Evolutionary conservation across 805 yeast genomes (phyloP).

Genomic region (Wickerhamiella spandovensis): DNA sequence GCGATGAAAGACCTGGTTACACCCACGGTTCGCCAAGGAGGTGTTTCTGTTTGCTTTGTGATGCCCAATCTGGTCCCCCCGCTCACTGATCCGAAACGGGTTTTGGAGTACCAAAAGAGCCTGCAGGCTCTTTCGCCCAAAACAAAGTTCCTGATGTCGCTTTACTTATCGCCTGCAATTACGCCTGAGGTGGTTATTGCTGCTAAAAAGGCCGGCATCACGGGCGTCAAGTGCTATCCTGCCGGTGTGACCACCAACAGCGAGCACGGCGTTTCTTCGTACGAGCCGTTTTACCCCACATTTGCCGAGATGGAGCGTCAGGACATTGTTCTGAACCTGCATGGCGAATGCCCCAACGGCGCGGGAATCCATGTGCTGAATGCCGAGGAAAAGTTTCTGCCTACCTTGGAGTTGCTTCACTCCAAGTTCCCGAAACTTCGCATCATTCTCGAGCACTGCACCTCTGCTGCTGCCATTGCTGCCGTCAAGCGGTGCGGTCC

Average conservation of each 20-base stretch:
- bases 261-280: slow-evolving; percentile 79
- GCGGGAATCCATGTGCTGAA: slow-evolving; percentile 78
- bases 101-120: slow-evolving; percentile 49
- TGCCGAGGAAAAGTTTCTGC: slow-evolving; percentile 87
- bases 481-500: slow-evolving; percentile 57
- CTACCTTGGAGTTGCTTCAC: slow-evolving; percentile 72
- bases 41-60: slow-evolving; percentile 77
- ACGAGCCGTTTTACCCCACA: slow-evolving; percentile 74
- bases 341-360: slow-evolving; percentile 84
- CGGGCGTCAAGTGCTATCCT: slow-evolving; percentile 94
- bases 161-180: slow-evolving; percentile 62
- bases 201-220: slow-evolving; percentile 58
- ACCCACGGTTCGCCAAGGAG: slow-evolving; percentile 84
- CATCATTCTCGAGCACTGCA: slow-evolving; percentile 88
- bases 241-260: slow-evolving; percentile 99
- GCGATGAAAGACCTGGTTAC: slow-evolving; percentile 82
- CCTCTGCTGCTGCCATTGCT: slow-evolving; percentile 77
- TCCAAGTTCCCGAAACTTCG: slow-evolving; percentile 71
- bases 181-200: slow-evolving; percentile 75
- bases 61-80: slow-evolving; percentile 98
- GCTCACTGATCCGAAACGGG: slow-evolving; percentile 61
- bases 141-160: slow-evolving; percentile 84
- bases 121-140: slow-evolving; percentile 58
- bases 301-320: slow-evolving; percentile 79
- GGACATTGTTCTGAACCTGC: slow-evolving; percentile 69